These are phyloP conservation scores for Coffea eugenioides DNA, from an alignment of 257 asterid species.

Conservation along the genomic window DNA sequence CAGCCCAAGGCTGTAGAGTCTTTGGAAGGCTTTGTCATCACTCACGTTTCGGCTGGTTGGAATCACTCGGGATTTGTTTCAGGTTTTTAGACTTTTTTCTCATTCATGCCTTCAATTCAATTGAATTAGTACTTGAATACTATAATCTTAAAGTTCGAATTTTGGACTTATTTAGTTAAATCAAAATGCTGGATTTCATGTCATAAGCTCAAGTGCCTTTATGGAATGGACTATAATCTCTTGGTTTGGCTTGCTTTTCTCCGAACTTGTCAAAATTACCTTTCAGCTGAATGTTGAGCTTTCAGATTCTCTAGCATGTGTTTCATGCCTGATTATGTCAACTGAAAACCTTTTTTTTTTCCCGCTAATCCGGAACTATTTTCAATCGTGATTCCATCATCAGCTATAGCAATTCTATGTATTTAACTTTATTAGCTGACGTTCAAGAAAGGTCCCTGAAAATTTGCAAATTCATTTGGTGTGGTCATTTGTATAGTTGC, in stretches of 20 bases:
- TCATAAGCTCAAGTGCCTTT: no score
- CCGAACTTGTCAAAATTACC: slow-evolving; percentile 30
- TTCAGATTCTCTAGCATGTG: not conserved
- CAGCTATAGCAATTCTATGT: not conserved
- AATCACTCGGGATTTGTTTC: slow-evolving; percentile 91
- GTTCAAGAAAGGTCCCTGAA: not conserved
- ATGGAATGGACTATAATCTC: no score
- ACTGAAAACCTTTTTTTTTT: not conserved
- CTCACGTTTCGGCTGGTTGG: slow-evolving; percentile 91
- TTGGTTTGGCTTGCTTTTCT: no score
- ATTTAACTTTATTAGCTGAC: no score
- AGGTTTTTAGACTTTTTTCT: slow-evolving; percentile 35
- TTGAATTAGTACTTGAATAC: not conserved
- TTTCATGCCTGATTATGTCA: not conserved
- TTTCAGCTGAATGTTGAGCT: slow-evolving; percentile 69
- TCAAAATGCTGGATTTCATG: no score
- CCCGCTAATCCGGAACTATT: not conserved
- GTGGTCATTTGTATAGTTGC: not conserved
- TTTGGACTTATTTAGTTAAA: not conserved
- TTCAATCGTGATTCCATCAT: not conserved
- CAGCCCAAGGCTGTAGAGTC: slow-evolving; percentile 49
- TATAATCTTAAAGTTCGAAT: not conserved
- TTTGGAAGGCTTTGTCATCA: slow-evolving; percentile 41
- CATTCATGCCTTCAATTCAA: not conserved
- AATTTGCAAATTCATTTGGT: not conserved